phyloP scores from a whole-genome alignment of 257 asterid species.

The Nicotiana otophora region DNA sequence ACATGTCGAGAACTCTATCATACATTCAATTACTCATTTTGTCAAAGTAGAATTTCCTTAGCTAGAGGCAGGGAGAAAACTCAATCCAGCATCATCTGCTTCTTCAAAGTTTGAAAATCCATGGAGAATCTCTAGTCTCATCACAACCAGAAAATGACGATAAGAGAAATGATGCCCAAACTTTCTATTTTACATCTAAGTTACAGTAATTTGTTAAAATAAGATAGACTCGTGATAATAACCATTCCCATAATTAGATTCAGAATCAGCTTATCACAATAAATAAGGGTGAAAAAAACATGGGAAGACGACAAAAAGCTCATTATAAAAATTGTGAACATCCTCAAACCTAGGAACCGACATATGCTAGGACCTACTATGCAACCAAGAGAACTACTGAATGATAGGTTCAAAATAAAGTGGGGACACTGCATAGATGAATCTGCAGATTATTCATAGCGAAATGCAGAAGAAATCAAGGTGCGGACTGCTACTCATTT shows the following conservation, averaged over 20 bases:
- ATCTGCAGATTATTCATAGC: background rate
- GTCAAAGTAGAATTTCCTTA: background rate
- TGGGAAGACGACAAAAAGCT: background rate
- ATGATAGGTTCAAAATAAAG: background rate
- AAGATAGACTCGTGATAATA: background rate
- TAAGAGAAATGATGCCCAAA: background rate
- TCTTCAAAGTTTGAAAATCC: background rate
- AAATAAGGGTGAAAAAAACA: background rate
- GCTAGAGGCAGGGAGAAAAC: constrained; percentile 1
- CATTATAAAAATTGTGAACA: background rate
- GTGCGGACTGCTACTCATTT: background rate
- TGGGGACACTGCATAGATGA: background rate
- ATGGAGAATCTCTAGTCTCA: background rate
- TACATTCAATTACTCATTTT: background rate
- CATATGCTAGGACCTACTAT: background rate
- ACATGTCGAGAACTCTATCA: background rate
- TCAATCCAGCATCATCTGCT: background rate
- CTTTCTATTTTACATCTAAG: background rate
- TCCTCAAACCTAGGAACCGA: background rate
- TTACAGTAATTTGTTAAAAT: background rate
- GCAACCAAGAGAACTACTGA: background rate
- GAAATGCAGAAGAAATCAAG: background rate
- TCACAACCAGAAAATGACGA: background rate
- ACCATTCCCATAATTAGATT: background rate
- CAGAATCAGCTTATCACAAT: background rate